A percentile compares a stretch with the other conserved stretches of the same genome.
phyloP scores from a whole-genome alignment of 2,329 filamentous ascomycete species.

The Neofusicoccum sp. region DNA sequence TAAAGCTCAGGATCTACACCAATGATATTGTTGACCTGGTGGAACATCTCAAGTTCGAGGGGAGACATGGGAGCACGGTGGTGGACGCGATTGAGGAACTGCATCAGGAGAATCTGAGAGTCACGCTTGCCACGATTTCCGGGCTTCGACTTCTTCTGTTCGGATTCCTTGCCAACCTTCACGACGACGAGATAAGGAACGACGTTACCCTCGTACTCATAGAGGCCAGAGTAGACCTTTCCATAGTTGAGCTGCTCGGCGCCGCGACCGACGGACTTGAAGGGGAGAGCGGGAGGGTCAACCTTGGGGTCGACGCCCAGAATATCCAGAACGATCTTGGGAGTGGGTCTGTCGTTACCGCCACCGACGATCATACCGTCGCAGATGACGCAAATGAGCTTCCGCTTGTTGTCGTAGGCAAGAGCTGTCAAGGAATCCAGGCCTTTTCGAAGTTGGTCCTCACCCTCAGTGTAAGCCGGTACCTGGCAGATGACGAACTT shows the following conservation, averaged over 20 bases:
- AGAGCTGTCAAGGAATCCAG: conserved; percentile 91
- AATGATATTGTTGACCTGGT: conserved; percentile 99
- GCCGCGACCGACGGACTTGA: conserved; percentile 86
- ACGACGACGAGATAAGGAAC: conserved; percentile 95
- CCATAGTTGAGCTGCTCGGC: conserved; percentile 95
- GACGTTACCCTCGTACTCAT: conserved; percentile 96
- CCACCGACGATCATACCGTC: conserved; percentile 96
- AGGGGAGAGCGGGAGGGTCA: conserved; percentile 88
- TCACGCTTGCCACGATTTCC: conserved; percentile 98
- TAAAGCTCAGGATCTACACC: conserved; percentile 97
- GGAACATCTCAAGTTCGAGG: conserved; percentile 95
- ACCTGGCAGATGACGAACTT: conserved; percentile 99
- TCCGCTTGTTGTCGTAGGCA: conserved; percentile 97
- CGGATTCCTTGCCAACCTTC: conserved; percentile 95
- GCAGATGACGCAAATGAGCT: conserved; percentile 93
- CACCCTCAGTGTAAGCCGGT: conserved; percentile 95
- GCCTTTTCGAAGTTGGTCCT: conserved; percentile 89
- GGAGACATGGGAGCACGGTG: conserved; percentile 93
- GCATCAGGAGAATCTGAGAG: conserved; percentile 92
- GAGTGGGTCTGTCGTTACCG: conserved; percentile 93
- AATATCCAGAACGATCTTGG: conserved; percentile 96
- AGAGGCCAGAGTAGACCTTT: conserved; percentile 96
- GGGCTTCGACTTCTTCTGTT: conserved; percentile 85
- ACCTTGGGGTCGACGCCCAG: conserved; percentile 96
- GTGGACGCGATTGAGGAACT: conserved; percentile 96